Evolutionary conservation across 75 land plant genomes (phyloP).

Genomic region (Sequoia sempervirens): DNA sequence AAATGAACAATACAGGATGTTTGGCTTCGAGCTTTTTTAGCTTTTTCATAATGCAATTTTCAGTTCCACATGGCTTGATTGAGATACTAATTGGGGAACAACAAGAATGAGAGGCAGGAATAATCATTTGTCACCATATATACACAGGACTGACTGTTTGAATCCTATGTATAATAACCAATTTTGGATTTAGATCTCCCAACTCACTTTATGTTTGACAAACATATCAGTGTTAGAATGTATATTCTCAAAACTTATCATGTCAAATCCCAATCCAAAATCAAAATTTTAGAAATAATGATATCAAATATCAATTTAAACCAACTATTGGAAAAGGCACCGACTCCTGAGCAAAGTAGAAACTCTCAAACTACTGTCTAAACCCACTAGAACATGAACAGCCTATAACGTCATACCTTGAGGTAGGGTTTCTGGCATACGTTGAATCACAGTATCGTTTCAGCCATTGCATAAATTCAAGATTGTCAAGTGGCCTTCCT

Average conservation of each 20-base stretch:
- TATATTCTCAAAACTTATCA: not conserved
- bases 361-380: not conserved
- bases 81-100: not conserved
- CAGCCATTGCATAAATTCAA: constrained; percentile 55
- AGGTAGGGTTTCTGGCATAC: constrained; percentile 8
- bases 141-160: not conserved
- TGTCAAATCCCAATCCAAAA: not conserved
- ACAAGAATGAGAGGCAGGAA: not conserved
- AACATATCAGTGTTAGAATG: not conserved
- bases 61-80: not conserved
- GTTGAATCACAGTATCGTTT: constrained; percentile 45
- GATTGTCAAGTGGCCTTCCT: constrained; percentile 47
- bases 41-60: not conserved
- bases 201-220: not conserved
- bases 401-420: constrained; percentile 22
- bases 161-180: not conserved
- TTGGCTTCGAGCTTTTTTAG: not conserved
- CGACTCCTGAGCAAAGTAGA: not conserved
- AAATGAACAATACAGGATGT: too few species aligned
- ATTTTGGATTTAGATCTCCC: not conserved
- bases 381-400: not conserved
- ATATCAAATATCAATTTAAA: not conserved
- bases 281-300: not conserved
- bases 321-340: not conserved
- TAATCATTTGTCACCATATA: not conserved